These are phyloP conservation scores for Diospyros kaki DNA, from an alignment of 148 eudicot genomes.

Conservation along the genomic window DNA sequence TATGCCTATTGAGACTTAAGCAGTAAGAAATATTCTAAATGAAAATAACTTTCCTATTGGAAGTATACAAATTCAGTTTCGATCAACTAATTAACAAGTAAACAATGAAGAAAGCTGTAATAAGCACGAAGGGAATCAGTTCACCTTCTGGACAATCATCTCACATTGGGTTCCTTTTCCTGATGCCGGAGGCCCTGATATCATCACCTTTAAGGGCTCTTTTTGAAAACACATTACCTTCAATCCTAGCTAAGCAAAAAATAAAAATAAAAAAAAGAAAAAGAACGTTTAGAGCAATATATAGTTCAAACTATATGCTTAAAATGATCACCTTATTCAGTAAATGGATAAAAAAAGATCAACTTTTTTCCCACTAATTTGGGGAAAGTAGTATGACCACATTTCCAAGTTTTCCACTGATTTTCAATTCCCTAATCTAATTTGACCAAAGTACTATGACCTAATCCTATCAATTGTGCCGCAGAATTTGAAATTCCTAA, in stretches of 20 bases:
- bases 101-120: background rate
- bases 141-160: conserved; percentile 76
- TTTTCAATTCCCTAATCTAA: too few relatives aligned
- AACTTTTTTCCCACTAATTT: background rate
- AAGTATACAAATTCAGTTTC: background rate
- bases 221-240: conserved; percentile 40
- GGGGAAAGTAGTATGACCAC: background rate
- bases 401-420: too few relatives aligned
- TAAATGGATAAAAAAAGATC: background rate
- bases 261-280: background rate
- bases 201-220: conserved; percentile 91
- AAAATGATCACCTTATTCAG: background rate
- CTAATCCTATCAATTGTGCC: background rate
- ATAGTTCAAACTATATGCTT: background rate
- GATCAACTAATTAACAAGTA: background rate
- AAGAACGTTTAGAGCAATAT: background rate
- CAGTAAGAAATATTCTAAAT: background rate
- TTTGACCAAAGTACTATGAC: background rate
- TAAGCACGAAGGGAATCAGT: background rate
- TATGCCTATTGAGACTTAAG: background rate
- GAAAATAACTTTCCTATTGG: background rate
- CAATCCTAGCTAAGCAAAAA: conserved; percentile 23
- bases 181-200: conserved; percentile 98
- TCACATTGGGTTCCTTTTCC: conserved; percentile 99
- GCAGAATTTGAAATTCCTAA: background rate